A percentile compares a stretch with the other conserved stretches of the same genome.
Conservation (phyloP, 345 rosid species). For the Aurinia saxatilis region DNA sequence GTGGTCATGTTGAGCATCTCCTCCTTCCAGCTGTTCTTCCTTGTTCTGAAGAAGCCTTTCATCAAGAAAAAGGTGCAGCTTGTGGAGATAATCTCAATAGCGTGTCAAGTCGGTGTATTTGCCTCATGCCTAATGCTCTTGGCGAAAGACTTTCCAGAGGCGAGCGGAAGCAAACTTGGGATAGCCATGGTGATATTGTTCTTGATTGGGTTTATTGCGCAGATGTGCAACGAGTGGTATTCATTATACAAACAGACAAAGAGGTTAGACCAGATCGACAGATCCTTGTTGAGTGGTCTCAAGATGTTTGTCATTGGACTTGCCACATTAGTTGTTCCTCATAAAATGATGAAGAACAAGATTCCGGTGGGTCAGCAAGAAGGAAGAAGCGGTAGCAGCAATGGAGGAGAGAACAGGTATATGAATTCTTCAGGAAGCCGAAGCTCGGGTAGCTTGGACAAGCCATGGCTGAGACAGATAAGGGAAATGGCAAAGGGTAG, state of each 20-base stretch:
- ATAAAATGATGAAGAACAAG: conserved; percentile 34
- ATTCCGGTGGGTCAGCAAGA: conserved; percentile 31
- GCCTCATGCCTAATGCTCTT: conserved; percentile 44
- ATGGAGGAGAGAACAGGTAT: conserved; percentile 42
- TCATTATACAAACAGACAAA: conserved; percentile 62
- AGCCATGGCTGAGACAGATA: conserved; percentile 64
- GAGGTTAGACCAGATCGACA: conserved; percentile 43
- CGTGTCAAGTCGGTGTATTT: conserved; percentile 54
- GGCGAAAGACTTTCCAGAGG: conserved; percentile 34
- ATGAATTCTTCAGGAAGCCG: conserved; percentile 44
- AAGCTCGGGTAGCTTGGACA: conserved; percentile 58
- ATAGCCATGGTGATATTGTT: conserved; percentile 59
- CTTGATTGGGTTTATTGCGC: conserved; percentile 54
- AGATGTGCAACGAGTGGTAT: conserved; percentile 61
- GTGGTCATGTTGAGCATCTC: conserved; percentile 51
- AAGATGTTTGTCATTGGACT: conserved; percentile 60
- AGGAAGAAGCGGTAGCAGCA: conserved; percentile 22
- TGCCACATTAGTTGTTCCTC: conserved; percentile 46
- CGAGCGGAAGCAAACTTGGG: conserved; percentile 44
- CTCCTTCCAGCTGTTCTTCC: conserved; percentile 80
- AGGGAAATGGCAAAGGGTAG: conserved; percentile 79
- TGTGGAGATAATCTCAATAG: conserved; percentile 63
- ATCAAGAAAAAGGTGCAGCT: conserved; percentile 86
- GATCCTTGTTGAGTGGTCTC: conserved; percentile 47
- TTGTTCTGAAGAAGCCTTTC: conserved; percentile 85